phyloP scores from a whole-genome alignment of 306 rosid species.

The Hylodesmum podocarpum region DNA sequence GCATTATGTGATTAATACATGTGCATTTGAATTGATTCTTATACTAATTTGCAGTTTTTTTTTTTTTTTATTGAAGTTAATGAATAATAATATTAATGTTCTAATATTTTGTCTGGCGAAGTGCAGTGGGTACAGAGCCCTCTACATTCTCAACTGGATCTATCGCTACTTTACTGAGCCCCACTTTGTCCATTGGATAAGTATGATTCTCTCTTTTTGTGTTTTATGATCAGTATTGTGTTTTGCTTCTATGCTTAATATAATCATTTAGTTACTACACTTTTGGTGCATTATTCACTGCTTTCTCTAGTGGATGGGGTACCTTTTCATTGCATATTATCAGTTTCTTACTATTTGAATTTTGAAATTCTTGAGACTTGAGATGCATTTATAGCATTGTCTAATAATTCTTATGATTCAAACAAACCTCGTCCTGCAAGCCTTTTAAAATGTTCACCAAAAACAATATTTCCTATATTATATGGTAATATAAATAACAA shows the following conservation, averaged over 20 bases:
- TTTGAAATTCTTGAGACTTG: neutral
- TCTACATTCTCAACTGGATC: conserved; percentile 85
- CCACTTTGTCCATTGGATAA: conserved; percentile 77
- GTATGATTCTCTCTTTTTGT: conserved; percentile 46
- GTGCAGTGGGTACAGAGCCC: conserved; percentile 83
- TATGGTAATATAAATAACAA: neutral
- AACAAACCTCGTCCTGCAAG: conserved; percentile 17
- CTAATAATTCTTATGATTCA: neutral
- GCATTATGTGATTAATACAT: neutral
- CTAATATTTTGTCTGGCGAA: conserved; percentile 18
- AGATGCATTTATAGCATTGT: neutral
- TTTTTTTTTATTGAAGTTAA: neutral
- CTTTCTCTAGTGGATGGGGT: neutral
- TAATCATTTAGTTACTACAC: neutral
- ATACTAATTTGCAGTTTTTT: neutral
- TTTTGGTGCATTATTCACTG: neutral
- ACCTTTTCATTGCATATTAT: neutral
- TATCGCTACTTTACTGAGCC: conserved; percentile 90
- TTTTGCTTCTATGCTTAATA: neutral
- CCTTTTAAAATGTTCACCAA: neutral
- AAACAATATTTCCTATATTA: neutral
- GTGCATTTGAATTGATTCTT: conserved; percentile 15
- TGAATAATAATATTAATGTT: neutral
- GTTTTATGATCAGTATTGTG: neutral
- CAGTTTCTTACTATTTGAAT: neutral